Evolutionary conservation across 306 rosid genomes (phyloP), one percentile per base, ranked within the genome.

Genomic region (Trifolium pratense): DNA sequence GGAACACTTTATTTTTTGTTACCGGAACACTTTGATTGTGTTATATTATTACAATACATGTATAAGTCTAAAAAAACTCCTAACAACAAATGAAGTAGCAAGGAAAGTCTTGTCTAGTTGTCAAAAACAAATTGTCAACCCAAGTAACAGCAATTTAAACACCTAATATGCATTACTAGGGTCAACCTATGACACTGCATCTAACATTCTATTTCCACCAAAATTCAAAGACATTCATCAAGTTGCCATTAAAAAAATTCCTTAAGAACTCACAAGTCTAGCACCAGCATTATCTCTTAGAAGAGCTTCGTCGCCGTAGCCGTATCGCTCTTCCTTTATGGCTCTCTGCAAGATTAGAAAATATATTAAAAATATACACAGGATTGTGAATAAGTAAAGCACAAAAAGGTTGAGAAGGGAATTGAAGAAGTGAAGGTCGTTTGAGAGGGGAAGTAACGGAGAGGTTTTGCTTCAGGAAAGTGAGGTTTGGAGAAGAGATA

Each of bases 231-330:
- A 46, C n/a, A 71, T 71, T 57, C 31, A 58, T 10, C 36, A 73
- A 66, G 46, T 52, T 73, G 58, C 16, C 36, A 76, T 36, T 32
- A 66, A 76, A 79, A 34, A 79, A 73, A 68, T 34, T 58, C 56
- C 23, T 66, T n/a, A 17, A 51, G 71, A 76, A 75, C 96, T 93
- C 83, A 94, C 99, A 83, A 94, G 86, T 78, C 99, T 97, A 59
- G 96, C 92, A 49, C 97, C 91, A 34, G 97, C 97, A 73, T 83
- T 79, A 71, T 94, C 97, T 70, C 96, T 85, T 40, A 91, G 80
- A 75, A 80, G 80, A 4, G 90, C 90, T 3, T 97, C 99, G 65
- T 94, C 99, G 46, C 53, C 66, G 74, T n/a, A n/a, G n/a, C n/a
- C n/a, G n/a, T 87, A 94, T 29, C 83, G 81, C 78, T 94, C 96